Percentiles rank a stretch among this genome's conserved stretches.
Evolutionary conservation across 192 early-diverging fungal genomes (phyloP).

Genomic region (Kickxella alabastrina): DNA sequence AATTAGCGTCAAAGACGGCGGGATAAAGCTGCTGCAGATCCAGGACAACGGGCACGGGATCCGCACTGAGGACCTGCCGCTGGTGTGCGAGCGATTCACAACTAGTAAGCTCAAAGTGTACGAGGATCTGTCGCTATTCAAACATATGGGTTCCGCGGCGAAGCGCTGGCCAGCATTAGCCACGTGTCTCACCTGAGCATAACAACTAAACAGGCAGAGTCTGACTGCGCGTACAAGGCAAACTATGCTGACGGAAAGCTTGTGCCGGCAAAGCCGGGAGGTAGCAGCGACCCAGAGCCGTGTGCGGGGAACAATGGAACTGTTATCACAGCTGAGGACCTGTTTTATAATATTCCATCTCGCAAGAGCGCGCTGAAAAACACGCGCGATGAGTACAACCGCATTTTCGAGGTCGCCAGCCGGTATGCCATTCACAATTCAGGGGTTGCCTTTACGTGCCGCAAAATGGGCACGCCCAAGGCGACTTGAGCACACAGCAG

Average conservation of each 20-base stretch:
- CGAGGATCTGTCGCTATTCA: slow-evolving; percentile 81
- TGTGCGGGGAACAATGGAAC: slow-evolving; percentile 96
- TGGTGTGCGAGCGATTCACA: slow-evolving; percentile 94
- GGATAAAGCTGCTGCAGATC: slow-evolving; percentile 90
- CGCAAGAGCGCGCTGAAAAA: slow-evolving; percentile 83
- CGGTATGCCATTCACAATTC: slow-evolving; percentile 93
- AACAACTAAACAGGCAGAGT: slow-evolving; percentile 71
- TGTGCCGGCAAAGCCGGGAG: slow-evolving; percentile 69
- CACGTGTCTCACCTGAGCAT: slow-evolving; percentile 92
- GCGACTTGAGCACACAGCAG: slow-evolving; percentile 72
- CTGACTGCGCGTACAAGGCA: slow-evolving; percentile 73
- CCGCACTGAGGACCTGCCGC: slow-evolving; percentile 77
- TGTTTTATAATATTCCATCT: slow-evolving; percentile 92
- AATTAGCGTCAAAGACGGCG: slow-evolving; percentile 83
- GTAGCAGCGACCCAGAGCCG: slow-evolving; percentile 75
- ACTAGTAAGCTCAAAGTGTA: slow-evolving; percentile 86
- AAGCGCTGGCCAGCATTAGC: slow-evolving; percentile 94
- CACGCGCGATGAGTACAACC: slow-evolving; percentile 82
- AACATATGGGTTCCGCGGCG: slow-evolving; percentile 96
- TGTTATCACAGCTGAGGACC: slow-evolving; percentile 87
- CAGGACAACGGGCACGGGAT: slow-evolving; percentile 96
- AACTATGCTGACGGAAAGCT: slow-evolving; percentile 85
- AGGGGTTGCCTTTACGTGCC: slow-evolving; percentile 80
- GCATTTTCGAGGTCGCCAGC: slow-evolving; percentile 84
- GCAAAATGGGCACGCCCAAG: slow-evolving; percentile 73